Conservation (phyloP, 495 filamentous ascomycete genomes). For the Neurospora sp. region DNA sequence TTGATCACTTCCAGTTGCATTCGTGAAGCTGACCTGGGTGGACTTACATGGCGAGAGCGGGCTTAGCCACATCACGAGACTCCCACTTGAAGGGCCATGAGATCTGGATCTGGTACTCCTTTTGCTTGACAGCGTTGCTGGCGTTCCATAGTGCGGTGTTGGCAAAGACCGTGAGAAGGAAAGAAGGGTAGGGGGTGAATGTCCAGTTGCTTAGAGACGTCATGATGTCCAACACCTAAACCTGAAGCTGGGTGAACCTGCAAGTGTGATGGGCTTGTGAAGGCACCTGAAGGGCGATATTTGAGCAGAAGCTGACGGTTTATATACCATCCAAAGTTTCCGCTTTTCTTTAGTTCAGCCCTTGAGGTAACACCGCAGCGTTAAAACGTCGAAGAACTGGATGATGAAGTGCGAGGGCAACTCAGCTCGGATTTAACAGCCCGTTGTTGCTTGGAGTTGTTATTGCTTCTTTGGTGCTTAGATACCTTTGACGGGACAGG, state of each 20-base stretch:
- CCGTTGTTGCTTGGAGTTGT: not conserved
- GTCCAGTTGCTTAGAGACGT: constrained; percentile 5
- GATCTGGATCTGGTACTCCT: constrained; percentile 12
- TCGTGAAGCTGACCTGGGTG: not conserved
- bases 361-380: not conserved
- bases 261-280: too few relatives aligned
- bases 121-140: constrained; percentile 5
- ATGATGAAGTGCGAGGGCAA: not conserved
- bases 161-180: constrained; percentile 13
- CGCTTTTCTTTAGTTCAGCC: not conserved
- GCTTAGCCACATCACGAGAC: not conserved
- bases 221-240: not conserved
- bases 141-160: constrained; percentile 16
- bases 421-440: not conserved
- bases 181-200: constrained; percentile 11
- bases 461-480: not conserved
- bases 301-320: too few relatives aligned
- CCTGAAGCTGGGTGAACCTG: not conserved
- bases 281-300: too few relatives aligned
- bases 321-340: not conserved
- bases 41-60: constrained; percentile 9
- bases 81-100: constrained; percentile 17
- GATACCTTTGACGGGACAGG: too few relatives aligned
- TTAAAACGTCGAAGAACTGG: not conserved
- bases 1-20: not conserved